These are phyloP conservation scores for Starmerella potacharoeniae DNA, from an alignment of 805 yeast species.

Conservation along the genomic window DNA sequence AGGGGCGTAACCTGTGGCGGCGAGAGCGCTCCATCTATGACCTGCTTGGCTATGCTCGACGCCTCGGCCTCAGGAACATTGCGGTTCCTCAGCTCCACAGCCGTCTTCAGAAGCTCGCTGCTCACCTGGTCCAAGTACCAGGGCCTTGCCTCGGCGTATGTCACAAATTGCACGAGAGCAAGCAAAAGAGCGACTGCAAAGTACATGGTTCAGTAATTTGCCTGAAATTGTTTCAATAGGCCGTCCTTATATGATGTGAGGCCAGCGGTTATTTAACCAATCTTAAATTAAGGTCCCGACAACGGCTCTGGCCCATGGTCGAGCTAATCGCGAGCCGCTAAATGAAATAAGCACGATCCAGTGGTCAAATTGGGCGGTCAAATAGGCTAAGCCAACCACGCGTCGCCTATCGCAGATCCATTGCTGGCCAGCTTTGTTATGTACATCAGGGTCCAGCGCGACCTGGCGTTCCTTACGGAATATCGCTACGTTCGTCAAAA, in stretches of 20 bases:
- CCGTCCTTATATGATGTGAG: background rate
- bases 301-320: background rate
- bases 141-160: conserved; percentile 8
- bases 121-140: conserved; percentile 16
- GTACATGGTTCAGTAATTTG: background rate
- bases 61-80: conserved; percentile 13
- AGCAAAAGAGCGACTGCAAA: background rate
- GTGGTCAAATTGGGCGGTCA: too few relatives aligned
- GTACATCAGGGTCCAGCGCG: too few relatives aligned
- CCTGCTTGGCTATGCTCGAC: conserved; percentile 9
- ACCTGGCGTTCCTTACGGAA: too few relatives aligned
- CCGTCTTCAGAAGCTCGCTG: conserved; percentile 1
- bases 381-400: too few relatives aligned
- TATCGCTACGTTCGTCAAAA: too few relatives aligned
- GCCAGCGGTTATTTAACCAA: background rate
- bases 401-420: too few relatives aligned
- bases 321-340: background rate
- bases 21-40: conserved; percentile 14
- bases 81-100: conserved; percentile 4
- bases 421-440: too few relatives aligned
- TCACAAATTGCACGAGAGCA: background rate
- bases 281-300: background rate
- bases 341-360: too few relatives aligned
- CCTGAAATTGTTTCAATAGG: background rate
- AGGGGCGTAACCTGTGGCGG: conserved; percentile 18